Conservation (phyloP, 768 basidiomycete species). For the Mycena alexandri region DNA sequence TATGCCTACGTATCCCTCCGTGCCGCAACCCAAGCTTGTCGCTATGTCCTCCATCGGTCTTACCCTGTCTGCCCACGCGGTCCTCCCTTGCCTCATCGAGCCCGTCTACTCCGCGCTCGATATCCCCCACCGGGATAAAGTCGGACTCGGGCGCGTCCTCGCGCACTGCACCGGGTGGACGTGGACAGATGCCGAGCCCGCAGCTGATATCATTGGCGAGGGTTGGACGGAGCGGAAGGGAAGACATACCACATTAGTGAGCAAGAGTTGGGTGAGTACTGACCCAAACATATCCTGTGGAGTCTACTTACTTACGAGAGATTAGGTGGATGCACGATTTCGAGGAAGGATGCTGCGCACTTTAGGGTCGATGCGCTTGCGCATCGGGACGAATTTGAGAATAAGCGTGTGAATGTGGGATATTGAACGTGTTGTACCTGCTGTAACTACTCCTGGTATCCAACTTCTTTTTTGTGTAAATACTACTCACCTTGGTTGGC, state of each 20-base stretch:
- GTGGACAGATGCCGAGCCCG: conserved; percentile 62
- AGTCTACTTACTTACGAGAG: too few relatives aligned
- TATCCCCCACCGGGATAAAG: conserved; percentile 70
- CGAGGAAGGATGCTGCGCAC: conserved; percentile 71
- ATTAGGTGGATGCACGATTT: conserved; percentile 53
- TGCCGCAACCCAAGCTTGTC: conserved; percentile 62
- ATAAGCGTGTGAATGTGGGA: conserved; percentile 42
- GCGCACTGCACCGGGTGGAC: conserved; percentile 62
- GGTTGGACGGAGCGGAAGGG: conserved; percentile 49
- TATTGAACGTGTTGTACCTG: conserved; percentile 21
- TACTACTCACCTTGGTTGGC: too few relatives aligned
- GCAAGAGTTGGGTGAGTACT: conserved; percentile 40
- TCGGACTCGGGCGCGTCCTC: conserved; percentile 67
- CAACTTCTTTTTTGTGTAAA: too few relatives aligned
- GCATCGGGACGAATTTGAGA: conserved; percentile 50
- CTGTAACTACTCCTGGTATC: too few relatives aligned
- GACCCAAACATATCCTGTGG: too few relatives aligned
- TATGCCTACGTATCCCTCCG: conserved; percentile 56
- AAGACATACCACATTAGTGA: conserved; percentile 56
- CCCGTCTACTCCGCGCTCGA: conserved; percentile 62
- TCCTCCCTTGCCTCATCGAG: conserved; percentile 63
- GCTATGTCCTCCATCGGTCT: conserved; percentile 66
- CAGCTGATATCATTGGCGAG: conserved; percentile 53
- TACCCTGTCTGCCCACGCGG: conserved; percentile 56
- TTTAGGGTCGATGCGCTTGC: conserved; percentile 60